Base-by-base conservation (phyloP, 164 flowering plant genomes). In the Vitis labrusca region DNA sequence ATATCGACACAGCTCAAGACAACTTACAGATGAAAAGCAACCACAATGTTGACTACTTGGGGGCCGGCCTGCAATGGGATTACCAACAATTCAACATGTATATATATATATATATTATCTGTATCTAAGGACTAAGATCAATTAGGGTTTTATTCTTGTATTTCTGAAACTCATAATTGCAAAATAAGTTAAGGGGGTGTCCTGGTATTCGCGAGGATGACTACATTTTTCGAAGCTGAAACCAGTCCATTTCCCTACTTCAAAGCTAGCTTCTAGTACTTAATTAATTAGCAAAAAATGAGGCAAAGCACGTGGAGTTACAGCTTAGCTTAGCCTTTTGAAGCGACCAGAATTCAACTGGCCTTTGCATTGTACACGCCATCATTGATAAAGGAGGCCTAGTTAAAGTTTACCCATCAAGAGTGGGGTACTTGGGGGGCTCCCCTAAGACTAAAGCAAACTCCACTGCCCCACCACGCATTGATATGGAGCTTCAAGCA, bases 1-100 rank as follows among this genome's bases (percentile, higher is more conserved):
- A 10, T 54, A 12, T 0, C 54, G 70, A 72, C 70, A 72, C 2
- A 44, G 14, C 69, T 66, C 10, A 72, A 71, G 61, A 72, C 70
- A 72, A 66, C 61, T 57, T 48, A 29, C 63, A 50, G 50, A 58
- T 59, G 56, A 64, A 64, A 5, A 30, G 55, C 44, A 15, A 52
- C 50, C 27, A 57, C 5, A 49, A 12, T 16, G 30, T 62, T 53
- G 60, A 55, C 53, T 19, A 58, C 10, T 12, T 67, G n/a, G 56
- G 7, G 14, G 27, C 27, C 27, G 27, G 27, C 27, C 27, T 23
- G 27, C 27, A 23, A 23, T 23, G 27, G 27, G 27, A 23, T 53
- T 5, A 14, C n/a, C n/a, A 53, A n/a, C 0, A 10, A 53, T 13
- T 53, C n/a, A 53, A 4, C 14, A 13, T 11, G 6, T n/a, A 11